Base-by-base conservation (phyloP, 176 grass and related monocot genomes). In the bread wheat (Triticum aestivum) region DNA sequence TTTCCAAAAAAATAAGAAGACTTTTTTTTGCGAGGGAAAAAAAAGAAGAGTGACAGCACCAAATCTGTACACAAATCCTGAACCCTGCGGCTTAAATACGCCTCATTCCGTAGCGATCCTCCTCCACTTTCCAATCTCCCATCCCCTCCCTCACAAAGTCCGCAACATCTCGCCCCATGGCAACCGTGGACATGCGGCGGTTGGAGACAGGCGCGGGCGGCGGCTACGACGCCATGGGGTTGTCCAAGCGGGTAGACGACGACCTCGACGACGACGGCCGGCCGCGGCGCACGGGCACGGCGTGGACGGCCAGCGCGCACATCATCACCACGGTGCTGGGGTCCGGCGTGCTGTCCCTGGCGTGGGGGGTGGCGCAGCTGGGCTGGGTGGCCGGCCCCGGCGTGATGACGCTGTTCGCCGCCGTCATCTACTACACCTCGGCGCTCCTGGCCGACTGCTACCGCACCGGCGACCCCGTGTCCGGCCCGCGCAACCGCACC, bases 291-390 rank as follows among this genome's bases (percentile, higher is more conserved):
- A 92, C 83, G 87, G 96, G 96, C 13, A 96, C 96, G 30, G 4
- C 95, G 13, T 98, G 96, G 96, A 98, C 93, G 61, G 91, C 93
- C 4, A 98, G 91, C 83, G 91, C 96, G 82, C 96, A 98, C 75
- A 98, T 98, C 86, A 89, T 98, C 47, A 98, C 93, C 12, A 90
- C 96, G 6, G 96, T 98, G 37, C 89, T 98, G 64, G 96, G 96
- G 18, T 98, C 93, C 61, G 96, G 96, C 30, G 96, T 96, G 81
- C 90, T 98, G 69, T 94, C 96, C 10, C 88, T 98, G 39, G 93
- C 96, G 24, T 98, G 93, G 93, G 93, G 88, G 1, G 83, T 98
- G 3, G 93, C 90, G 49, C 96, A 98, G 88, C 84, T 98, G 6
- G 96, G 96, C 2, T 98, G 96, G 96, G 84, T 73, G 73, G 96